Conservation (phyloP, 1,284 basidiomycete genomes). For the Ceratobasidium sp. region DNA sequence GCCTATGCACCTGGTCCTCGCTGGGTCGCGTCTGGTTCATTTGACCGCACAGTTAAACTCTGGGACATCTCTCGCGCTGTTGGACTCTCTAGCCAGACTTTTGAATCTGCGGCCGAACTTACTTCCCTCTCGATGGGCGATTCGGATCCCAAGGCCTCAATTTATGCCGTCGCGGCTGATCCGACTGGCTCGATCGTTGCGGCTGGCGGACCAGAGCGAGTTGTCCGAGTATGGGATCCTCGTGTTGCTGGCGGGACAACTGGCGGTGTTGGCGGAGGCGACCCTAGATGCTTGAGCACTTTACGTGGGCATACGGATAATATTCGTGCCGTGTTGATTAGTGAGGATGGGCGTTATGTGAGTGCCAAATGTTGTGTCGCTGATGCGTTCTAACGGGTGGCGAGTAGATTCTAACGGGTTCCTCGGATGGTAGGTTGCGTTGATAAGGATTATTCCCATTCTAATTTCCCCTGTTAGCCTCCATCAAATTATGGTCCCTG, state of each 20-base stretch:
- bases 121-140: slow-evolving; percentile 47
- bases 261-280: slow-evolving; percentile 67
- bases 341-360: slow-evolving; percentile 88
- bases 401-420: slow-evolving; percentile 80
- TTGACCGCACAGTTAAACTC: slow-evolving; percentile 91
- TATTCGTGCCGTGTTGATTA: slow-evolving; percentile 86
- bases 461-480: slow-evolving; percentile 54
- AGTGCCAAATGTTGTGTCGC: slow-evolving; percentile 47
- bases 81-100: slow-evolving; percentile 41
- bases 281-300: slow-evolving; percentile 14
- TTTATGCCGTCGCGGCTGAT: slow-evolving; percentile 82
- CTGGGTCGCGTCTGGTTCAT: slow-evolving; percentile 93
- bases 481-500: slow-evolving; percentile 92
- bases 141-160: slow-evolving; percentile 71
- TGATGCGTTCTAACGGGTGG: not conserved
- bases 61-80: slow-evolving; percentile 79
- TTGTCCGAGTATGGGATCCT: slow-evolving; percentile 93
- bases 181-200: slow-evolving; percentile 82
- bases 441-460: not conserved
- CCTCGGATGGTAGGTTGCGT: slow-evolving; percentile 79
- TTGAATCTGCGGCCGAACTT: slow-evolving; percentile 47
- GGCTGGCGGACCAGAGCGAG: slow-evolving; percentile 88
- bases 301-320: slow-evolving; percentile 89
- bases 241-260: slow-evolving; percentile 71
- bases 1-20: slow-evolving; percentile 77